Percentiles rank a stretch among this genome's conserved stretches.
Conservation (phyloP, 768 basidiomycete species). For the Hemileccinum impolitum region DNA sequence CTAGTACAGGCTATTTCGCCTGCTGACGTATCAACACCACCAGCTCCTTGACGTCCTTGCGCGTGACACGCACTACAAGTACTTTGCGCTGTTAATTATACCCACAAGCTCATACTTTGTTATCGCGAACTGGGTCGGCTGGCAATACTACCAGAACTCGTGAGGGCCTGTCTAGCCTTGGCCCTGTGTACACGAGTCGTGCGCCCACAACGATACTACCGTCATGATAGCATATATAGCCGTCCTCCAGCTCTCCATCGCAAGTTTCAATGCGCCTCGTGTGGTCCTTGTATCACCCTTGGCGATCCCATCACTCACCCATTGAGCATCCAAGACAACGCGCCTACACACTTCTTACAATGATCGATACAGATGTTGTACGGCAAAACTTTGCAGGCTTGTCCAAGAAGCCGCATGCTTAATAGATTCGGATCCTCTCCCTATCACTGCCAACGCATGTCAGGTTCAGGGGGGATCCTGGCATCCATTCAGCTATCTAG, state of each 20-base stretch:
- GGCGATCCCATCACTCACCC: conserved; percentile 19
- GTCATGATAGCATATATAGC: conserved; percentile 1
- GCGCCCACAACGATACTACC: background rate
- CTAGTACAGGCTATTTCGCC: background rate
- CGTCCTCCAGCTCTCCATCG: conserved; percentile 5
- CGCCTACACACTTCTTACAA: conserved; percentile 18
- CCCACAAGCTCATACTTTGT: conserved; percentile 85
- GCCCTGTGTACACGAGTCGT: conserved; percentile 6
- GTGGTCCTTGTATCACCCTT: conserved; percentile 3
- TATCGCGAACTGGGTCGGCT: conserved; percentile 98
- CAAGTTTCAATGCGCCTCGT: conserved; percentile 18
- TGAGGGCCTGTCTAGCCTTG: conserved; percentile 34
- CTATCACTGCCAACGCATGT: conserved; percentile 8
- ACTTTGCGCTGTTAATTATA: conserved; percentile 72
- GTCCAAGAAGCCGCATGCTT: conserved; percentile 14
- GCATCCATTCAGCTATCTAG: conserved; percentile 8
- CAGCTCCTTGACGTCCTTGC: conserved; percentile 66
- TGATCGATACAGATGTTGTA: background rate
- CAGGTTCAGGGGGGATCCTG: conserved; percentile 2
- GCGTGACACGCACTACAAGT: conserved; percentile 86
- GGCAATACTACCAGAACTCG: conserved; percentile 95
- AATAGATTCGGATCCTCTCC: conserved; percentile 16
- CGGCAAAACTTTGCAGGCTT: conserved; percentile 12
- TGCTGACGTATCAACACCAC: conserved; percentile 21
- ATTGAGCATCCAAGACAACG: conserved; percentile 14